Conservation (phyloP, 306 rosid species). For the Adenanthera pavonina region DNA sequence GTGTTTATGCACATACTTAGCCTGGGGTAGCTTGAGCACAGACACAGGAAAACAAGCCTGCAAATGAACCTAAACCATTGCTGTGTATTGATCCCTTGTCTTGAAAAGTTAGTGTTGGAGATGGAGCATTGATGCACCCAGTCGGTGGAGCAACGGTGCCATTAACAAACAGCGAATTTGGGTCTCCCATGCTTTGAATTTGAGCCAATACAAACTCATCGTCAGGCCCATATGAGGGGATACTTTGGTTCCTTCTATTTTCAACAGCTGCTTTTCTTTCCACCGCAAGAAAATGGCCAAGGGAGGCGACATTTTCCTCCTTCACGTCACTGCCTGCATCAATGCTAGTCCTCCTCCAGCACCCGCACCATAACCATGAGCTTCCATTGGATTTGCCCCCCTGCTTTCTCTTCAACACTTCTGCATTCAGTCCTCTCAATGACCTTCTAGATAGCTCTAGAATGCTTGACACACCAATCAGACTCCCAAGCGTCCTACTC, state of each 20-base stretch:
- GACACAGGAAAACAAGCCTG: conserved; percentile 20
- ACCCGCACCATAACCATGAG: conserved; percentile 28
- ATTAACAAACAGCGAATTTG: conserved; percentile 37
- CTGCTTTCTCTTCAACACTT: conserved; percentile 43
- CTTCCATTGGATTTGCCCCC: conserved; percentile 34
- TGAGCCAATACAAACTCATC: conserved; percentile 39
- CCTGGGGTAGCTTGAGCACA: neutral
- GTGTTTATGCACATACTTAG: neutral
- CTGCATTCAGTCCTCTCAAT: conserved; percentile 55
- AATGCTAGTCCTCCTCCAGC: conserved; percentile 6
- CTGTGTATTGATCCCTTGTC: neutral
- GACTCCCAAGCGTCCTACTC: conserved; percentile 80
- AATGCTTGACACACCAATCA: conserved; percentile 69
- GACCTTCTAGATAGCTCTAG: conserved; percentile 72
- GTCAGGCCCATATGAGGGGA: conserved; percentile 5
- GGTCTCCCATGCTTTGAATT: conserved; percentile 1
- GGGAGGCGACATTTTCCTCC: conserved; percentile 27
- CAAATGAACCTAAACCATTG: conserved; percentile 25
- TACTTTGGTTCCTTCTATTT: conserved; percentile 34
- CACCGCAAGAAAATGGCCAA: conserved; percentile 41
- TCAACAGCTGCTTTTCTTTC: conserved; percentile 37
- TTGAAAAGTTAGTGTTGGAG: neutral
- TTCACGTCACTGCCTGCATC: neutral
- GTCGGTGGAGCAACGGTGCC: conserved; percentile 39
- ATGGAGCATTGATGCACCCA: neutral